phyloP scores from a whole-genome alignment of 768 basidiomycete species.

The Mycena polygramma region DNA sequence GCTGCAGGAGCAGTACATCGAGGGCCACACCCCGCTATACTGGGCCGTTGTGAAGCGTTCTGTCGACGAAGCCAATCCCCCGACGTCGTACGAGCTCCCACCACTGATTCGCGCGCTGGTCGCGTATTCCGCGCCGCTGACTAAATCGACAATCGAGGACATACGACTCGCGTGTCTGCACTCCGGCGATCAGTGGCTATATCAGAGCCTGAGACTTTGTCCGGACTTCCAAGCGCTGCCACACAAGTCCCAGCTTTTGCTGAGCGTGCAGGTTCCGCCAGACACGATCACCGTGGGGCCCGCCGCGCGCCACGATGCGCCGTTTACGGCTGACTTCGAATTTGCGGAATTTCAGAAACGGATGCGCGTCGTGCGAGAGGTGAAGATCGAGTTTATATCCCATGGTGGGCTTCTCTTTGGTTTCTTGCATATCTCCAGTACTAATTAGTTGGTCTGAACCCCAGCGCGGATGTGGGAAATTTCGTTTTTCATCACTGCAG shows the following conservation, averaged over 20 bases:
- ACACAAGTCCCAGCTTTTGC: constrained; percentile 30
- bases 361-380: constrained; percentile 57
- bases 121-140: constrained; percentile 40
- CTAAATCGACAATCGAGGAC: constrained; percentile 55
- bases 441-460: background rate
- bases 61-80: constrained; percentile 16
- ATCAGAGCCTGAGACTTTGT: constrained; percentile 52
- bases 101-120: constrained; percentile 55
- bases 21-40: constrained; percentile 63
- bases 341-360: constrained; percentile 63
- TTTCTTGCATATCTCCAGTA: background rate
- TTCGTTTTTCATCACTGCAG: constrained; percentile 43
- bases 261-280: constrained; percentile 44
- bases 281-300: constrained; percentile 51
- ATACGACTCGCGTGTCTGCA: constrained; percentile 62
- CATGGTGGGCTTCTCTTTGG: constrained; percentile 49
- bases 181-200: constrained; percentile 54
- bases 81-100: constrained; percentile 25
- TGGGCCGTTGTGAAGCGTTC: constrained; percentile 65
- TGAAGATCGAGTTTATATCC: constrained; percentile 63
- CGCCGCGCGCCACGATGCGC: constrained; percentile 46
- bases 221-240: constrained; percentile 49
- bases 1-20: constrained; percentile 61
- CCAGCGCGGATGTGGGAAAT: constrained; percentile 54
- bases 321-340: constrained; percentile 54